Conservation (phyloP, 306 rosid genomes). For the Malus orientalis region DNA sequence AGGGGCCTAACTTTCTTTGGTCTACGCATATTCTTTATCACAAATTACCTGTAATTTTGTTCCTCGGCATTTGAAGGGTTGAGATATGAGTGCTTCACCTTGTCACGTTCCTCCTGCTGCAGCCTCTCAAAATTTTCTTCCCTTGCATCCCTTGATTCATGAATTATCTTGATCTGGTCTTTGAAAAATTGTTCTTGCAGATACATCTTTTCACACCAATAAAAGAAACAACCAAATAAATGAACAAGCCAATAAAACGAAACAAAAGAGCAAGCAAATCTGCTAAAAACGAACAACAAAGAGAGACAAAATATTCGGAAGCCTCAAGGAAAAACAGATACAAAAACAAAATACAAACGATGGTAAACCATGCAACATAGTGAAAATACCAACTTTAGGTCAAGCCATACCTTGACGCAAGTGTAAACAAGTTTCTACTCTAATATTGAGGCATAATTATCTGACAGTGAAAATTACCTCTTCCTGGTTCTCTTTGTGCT, state of each 20-base stretch:
- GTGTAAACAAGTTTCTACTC: not conserved
- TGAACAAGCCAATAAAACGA: not conserved
- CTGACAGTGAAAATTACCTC: constrained; percentile 43
- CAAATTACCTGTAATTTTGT: constrained; percentile 36
- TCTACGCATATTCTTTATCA: not conserved
- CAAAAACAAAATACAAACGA: not conserved
- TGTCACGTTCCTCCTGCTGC: constrained; percentile 76
- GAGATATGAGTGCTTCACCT: constrained; percentile 44
- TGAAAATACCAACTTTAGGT: not conserved
- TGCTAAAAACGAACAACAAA: constrained; percentile 4
- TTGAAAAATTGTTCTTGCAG: constrained; percentile 58
- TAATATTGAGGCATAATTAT: not conserved
- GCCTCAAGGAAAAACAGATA: not conserved
- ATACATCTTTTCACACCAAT: constrained; percentile 44
- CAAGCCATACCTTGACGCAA: not conserved
- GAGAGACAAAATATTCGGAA: not conserved
- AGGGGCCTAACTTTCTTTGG: not conserved
- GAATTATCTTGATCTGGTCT: constrained; percentile 49
- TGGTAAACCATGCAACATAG: not conserved
- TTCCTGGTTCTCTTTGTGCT: constrained; percentile 41
- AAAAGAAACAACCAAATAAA: not conserved
- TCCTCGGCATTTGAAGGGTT: constrained; percentile 37
- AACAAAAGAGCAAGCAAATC: not conserved
- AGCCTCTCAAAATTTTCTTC: constrained; percentile 68
- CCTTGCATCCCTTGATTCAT: constrained; percentile 39